Percentiles rank a stretch among this genome's conserved stretches.
These are phyloP conservation scores for Aspergillus floridensis DNA, from an alignment of 2,329 filamentous ascomycete genomes.

Conservation along the genomic window DNA sequence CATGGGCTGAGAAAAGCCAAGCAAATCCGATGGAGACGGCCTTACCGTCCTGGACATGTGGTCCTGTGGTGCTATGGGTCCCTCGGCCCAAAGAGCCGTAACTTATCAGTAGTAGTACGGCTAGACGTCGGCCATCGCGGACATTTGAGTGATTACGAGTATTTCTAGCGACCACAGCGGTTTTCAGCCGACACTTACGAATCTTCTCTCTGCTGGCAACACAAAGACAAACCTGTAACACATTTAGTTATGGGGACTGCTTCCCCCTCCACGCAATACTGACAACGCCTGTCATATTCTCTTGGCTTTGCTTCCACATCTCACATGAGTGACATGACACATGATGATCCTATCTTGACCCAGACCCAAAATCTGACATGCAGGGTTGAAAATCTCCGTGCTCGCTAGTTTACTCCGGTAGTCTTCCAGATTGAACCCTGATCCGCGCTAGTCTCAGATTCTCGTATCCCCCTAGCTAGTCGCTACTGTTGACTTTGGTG, in stretches of 20 bases:
- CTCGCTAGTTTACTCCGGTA: too few species aligned
- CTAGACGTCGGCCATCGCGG: too few species aligned
- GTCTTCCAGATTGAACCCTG: background rate
- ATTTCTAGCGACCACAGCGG: too few species aligned
- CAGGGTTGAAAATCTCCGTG: background rate
- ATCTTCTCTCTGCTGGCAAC: too few species aligned
- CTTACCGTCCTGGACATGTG: background rate
- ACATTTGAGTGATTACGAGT: too few species aligned
- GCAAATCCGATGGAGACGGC: background rate
- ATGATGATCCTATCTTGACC: background rate
- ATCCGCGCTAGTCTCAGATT: background rate
- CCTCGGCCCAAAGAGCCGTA: background rate
- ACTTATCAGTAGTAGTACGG: background rate
- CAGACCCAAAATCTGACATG: background rate
- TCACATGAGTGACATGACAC: background rate
- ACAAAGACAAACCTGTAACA: too few species aligned
- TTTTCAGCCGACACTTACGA: too few species aligned
- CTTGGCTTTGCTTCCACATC: background rate
- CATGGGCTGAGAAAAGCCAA: background rate
- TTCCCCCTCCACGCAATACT: too few species aligned
- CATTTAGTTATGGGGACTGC: too few species aligned
- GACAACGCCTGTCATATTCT: background rate
- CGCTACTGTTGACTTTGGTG: background rate
- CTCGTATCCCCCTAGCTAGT: background rate
- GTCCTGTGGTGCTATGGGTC: background rate